phyloP scores from a whole-genome alignment of 331 rosid genomes.

The Telfairia occidentalis region DNA sequence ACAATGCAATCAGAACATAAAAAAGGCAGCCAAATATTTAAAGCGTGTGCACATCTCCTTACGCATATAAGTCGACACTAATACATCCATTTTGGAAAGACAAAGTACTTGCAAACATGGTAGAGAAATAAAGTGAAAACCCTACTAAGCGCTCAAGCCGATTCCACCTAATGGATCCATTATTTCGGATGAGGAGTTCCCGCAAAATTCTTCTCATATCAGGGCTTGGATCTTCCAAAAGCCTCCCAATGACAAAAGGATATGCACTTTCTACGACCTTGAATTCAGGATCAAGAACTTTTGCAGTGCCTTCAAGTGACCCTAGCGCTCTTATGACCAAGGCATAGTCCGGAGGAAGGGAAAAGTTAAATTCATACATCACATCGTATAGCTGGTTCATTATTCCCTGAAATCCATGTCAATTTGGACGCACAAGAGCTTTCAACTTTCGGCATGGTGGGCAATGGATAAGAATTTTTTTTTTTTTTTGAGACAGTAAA shows the following conservation, averaged over 20 bases:
- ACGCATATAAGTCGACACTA: neutral
- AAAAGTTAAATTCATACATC: constrained; percentile 82
- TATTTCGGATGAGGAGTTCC: constrained; percentile 68
- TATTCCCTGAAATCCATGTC: constrained; percentile 66
- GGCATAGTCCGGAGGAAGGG: constrained; percentile 98
- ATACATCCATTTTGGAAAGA: neutral
- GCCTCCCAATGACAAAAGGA: constrained; percentile 90
- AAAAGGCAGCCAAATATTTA: neutral
- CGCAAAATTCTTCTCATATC: constrained; percentile 96
- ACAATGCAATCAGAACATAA: neutral
- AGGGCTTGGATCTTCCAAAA: constrained; percentile 83
- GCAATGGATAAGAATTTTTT: neutral
- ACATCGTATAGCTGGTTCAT: constrained; percentile 72
- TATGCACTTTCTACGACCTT: constrained; percentile 88
- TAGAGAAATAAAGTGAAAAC: constrained; percentile 13
- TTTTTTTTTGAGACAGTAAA: neutral
- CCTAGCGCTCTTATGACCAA: constrained; percentile 90
- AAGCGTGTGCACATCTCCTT: neutral
- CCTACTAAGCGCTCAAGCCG: constrained; percentile 88
- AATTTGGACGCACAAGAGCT: constrained; percentile 11
- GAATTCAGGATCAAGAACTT: constrained; percentile 80
- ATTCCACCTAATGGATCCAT: constrained; percentile 94
- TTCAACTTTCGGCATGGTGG: neutral
- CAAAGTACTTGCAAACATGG: neutral
- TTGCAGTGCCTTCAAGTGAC: constrained; percentile 95